A percentile compares a stretch with the other conserved stretches of the same genome.
phyloP scores from a whole-genome alignment of 106 monocot species.

The Allium fistulosum region DNA sequence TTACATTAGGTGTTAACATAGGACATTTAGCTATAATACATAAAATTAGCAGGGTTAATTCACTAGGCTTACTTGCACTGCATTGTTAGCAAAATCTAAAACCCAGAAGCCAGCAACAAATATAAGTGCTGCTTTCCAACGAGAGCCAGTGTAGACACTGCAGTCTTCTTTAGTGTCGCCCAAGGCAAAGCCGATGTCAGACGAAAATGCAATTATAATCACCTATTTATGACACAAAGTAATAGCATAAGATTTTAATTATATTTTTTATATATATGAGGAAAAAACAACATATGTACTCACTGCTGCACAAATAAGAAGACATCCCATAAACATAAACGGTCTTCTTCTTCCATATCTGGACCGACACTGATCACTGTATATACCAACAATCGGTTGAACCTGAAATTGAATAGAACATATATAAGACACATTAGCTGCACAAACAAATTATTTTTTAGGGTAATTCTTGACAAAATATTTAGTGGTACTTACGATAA shows the following conservation, averaged over 20 bases:
- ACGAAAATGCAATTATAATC: conserved; percentile 50
- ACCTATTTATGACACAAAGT: conserved; percentile 19
- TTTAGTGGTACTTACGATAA: too few species aligned
- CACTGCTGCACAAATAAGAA: conserved; percentile 47
- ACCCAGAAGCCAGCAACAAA: conserved; percentile 69
- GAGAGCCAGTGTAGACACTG: conserved; percentile 59
- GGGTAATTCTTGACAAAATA: too few species aligned
- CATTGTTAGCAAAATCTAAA: conserved; percentile 67
- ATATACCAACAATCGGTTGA: conserved; percentile 57
- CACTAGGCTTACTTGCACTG: conserved; percentile 25
- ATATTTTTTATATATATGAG: not conserved
- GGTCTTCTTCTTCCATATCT: conserved; percentile 62
- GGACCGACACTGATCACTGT: conserved; percentile 54
- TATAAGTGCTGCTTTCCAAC: conserved; percentile 50
- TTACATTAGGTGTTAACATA: too few species aligned
- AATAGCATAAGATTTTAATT: not conserved
- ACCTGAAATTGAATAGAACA: conserved; percentile 22
- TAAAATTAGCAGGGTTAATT: too few species aligned
- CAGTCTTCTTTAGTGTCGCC: conserved; percentile 59
- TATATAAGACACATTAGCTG: too few species aligned
- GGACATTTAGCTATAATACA: too few species aligned
- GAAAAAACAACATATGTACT: conserved; percentile 14
- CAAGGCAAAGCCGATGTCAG: conserved; percentile 51
- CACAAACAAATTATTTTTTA: too few species aligned
- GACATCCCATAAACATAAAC: conserved; percentile 45